These are phyloP conservation scores for Evernia prunastri DNA, from an alignment of 495 filamentous ascomycete species.

Conservation along the genomic window DNA sequence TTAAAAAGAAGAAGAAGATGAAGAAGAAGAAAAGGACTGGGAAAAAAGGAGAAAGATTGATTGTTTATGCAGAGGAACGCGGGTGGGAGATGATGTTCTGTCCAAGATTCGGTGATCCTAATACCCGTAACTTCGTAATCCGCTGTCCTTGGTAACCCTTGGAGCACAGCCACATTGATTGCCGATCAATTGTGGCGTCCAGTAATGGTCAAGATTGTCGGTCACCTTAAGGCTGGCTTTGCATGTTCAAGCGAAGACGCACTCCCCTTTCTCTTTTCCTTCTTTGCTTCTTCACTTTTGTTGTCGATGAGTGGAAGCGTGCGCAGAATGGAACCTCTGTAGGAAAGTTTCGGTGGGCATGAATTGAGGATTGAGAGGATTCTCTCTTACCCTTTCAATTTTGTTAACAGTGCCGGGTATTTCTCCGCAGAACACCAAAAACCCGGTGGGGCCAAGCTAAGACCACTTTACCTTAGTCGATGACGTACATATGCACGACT, in stretches of 20 bases:
- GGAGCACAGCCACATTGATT: neutral
- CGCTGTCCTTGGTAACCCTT: neutral
- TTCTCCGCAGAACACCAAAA: conserved; percentile 2
- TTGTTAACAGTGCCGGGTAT: neutral
- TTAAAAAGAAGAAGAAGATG: neutral
- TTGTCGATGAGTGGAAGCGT: no score
- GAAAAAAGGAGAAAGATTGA: neutral
- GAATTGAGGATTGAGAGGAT: neutral
- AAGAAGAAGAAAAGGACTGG: neutral
- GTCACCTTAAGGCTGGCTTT: neutral
- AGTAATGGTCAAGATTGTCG: neutral
- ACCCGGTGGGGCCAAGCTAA: no score
- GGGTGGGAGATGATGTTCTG: conserved; percentile 2
- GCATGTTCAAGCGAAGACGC: no score
- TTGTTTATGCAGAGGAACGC: neutral
- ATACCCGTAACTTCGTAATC: no score
- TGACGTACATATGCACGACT: conserved; percentile 3
- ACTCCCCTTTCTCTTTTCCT: no score
- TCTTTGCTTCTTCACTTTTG: no score
- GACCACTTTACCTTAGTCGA: no score
- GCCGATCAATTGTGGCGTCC: neutral
- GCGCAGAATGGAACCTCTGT: no score
- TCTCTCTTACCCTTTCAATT: neutral
- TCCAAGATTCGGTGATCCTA: neutral
- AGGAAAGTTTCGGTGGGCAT: no score